These are phyloP conservation scores for Mucor indicus DNA, from an alignment of 371 early-diverging fungal species.

Conservation along the genomic window DNA sequence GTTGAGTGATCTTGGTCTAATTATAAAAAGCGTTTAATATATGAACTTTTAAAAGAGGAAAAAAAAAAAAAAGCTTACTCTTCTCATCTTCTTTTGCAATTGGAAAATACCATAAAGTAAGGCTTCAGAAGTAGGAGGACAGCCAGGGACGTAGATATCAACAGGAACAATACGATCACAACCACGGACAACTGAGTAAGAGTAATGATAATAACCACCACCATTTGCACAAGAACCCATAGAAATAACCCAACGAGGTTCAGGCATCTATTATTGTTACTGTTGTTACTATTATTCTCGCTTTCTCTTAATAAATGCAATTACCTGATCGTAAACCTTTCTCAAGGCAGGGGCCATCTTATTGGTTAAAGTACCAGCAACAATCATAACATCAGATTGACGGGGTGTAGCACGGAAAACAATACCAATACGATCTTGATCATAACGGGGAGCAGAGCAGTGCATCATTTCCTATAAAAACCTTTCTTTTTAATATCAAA, in stretches of 20 bases:
- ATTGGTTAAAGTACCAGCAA: slow-evolving; percentile 96
- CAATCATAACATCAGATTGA: slow-evolving; percentile 98
- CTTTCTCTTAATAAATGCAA: background rate
- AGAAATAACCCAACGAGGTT: slow-evolving; percentile 98
- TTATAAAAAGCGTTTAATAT: background rate
- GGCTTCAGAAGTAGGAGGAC: slow-evolving; percentile 97
- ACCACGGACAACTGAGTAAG: slow-evolving; percentile 92
- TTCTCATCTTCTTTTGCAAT: slow-evolving; percentile 96
- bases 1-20: slow-evolving; percentile 53
- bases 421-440: slow-evolving; percentile 97
- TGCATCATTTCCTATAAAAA: slow-evolving; percentile 89
- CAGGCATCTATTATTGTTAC: slow-evolving; percentile 73
- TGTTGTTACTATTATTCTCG: background rate
- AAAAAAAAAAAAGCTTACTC: slow-evolving; percentile 33
- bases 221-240: slow-evolving; percentile 99
- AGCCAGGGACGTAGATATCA: slow-evolving; percentile 97
- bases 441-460: slow-evolving; percentile 96
- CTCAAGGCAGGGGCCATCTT: slow-evolving; percentile 98
- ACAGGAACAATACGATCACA: slow-evolving; percentile 97
- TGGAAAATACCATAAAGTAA: slow-evolving; percentile 95
- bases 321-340: slow-evolving; percentile 91
- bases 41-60: background rate
- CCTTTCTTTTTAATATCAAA: background rate
- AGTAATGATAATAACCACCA: slow-evolving; percentile 98
- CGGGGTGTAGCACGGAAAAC: slow-evolving; percentile 97